A percentile compares a stretch with the other conserved stretches of the same genome.
These are phyloP conservation scores for Eremochloa ophiuroides DNA, from an alignment of 176 grass and related monocot species.

Conservation along the genomic window DNA sequence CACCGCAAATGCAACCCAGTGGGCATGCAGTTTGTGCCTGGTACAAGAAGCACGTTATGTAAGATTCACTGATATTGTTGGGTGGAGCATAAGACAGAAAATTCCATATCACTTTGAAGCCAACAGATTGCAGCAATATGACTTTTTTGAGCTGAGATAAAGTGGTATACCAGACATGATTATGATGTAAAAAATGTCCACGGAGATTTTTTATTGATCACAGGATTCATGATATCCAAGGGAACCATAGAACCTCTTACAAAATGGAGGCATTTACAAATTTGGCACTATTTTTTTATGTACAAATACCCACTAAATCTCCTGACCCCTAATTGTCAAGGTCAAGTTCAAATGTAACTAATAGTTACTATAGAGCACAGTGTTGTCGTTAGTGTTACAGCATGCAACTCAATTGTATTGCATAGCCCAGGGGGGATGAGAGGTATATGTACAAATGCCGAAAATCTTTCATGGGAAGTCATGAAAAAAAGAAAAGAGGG, in stretches of 20 bases:
- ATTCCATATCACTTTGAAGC: not conserved
- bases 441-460: not conserved
- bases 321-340: not conserved
- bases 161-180: not conserved
- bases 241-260: not conserved
- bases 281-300: not conserved
- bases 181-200: not conserved
- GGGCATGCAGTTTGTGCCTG: not conserved
- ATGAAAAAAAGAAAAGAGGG: not conserved
- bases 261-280: not conserved
- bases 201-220: not conserved
- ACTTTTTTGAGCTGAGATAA: not conserved
- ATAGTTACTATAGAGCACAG: not conserved
- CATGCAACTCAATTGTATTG: not conserved
- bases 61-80: not conserved
- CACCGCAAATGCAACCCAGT: constrained; percentile 7
- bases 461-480: not conserved
- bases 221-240: not conserved
- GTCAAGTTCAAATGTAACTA: not conserved
- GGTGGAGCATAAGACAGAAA: not conserved
- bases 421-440: not conserved
- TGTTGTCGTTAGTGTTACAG: not conserved
- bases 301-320: not conserved
- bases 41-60: not conserved
- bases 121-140: not conserved